Evolutionary conservation across 148 eudicot genomes (phyloP).

Genomic region (Bassia scoparia): DNA sequence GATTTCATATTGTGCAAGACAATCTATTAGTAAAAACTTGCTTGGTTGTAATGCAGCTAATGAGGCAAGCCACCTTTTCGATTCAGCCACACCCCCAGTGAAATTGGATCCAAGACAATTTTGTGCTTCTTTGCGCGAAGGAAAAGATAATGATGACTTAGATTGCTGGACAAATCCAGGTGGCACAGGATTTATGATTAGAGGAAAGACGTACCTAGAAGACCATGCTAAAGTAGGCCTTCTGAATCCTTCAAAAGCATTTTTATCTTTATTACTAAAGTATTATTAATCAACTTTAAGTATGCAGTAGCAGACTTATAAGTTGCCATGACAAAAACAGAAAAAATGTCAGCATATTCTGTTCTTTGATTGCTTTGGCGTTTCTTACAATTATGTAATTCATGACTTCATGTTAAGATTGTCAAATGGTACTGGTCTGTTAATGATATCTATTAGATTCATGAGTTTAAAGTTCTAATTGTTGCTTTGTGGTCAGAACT

Average conservation of each 20-base stretch:
- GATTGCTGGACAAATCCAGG: constrained; percentile 92
- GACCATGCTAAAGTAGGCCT: constrained; percentile 62
- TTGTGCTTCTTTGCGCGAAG: constrained; percentile 60
- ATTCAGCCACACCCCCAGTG: constrained; percentile 44
- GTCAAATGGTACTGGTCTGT: background rate
- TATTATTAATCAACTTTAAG: background rate
- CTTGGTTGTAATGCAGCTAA: constrained; percentile 35
- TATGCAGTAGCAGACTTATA: background rate
- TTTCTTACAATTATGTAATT: background rate
- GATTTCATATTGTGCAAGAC: background rate
- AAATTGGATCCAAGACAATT: constrained; percentile 49
- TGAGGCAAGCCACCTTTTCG: constrained; percentile 47
- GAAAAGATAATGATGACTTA: constrained; percentile 61
- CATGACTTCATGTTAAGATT: too few species aligned
- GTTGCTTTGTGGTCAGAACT: background rate
- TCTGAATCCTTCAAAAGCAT: background rate
- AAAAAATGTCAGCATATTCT: background rate
- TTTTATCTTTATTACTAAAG: background rate
- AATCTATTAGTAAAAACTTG: constrained; percentile 3
- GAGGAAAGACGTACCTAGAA: constrained; percentile 83
- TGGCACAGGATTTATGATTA: constrained; percentile 77
- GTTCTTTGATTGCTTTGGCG: background rate
- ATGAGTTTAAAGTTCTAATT: background rate
- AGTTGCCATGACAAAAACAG: background rate
- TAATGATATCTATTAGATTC: background rate